Evolutionary conservation across 169 alveolate species (phyloP), one percentile per base, ranked within the genome.

Genomic region (Hammondia hammondi): DNA sequence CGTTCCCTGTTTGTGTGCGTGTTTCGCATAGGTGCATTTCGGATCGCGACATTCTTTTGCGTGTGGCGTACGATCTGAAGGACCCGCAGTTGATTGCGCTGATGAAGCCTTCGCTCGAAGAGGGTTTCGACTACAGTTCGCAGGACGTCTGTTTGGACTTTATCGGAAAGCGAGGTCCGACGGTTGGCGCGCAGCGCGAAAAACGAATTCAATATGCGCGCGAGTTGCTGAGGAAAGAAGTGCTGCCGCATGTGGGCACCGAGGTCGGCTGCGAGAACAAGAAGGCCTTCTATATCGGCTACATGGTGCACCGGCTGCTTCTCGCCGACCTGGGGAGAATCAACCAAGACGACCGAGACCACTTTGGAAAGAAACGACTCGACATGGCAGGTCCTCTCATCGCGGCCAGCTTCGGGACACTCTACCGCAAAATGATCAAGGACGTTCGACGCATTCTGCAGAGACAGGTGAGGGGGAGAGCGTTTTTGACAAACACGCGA

Each of bases 321-420:
- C 98, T 99, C 89, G 99, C 99, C 56, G 98, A 98, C 84, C 96
- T 99, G 37, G 99, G 99, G 19, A 97, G 99, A 94, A 98, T 98
- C 52, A 97, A 97, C 46, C 99, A 99, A 95, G 99, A 99, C 97
- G 99, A 99, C 95, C 97, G 99, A 87, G 99, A 99, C 96, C 99
- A 99, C 96, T 99, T 99, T 96, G 99, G 99, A 19, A 99, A 99
- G 97, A 99, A 99, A 96, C 98, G 99, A 95, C 95, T 99, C 57
- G 99, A 99, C 97, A 97, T 99, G 98, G 99, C 99, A 32, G 99
- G 99, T 0, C 98, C 99, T 3, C 97, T 99, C 85, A 98, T 99
- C 97, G 99, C 99, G 43, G 97, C 99, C n/a, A 97, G 99, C 61
- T 99, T 99, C 97, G 99, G 99, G 84, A 97, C 98, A 3, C 97